Percentiles rank a stretch among this genome's conserved stretches.
Conservation (phyloP, 2,329 filamentous ascomycete genomes). For the Claviceps digitariae region DNA sequence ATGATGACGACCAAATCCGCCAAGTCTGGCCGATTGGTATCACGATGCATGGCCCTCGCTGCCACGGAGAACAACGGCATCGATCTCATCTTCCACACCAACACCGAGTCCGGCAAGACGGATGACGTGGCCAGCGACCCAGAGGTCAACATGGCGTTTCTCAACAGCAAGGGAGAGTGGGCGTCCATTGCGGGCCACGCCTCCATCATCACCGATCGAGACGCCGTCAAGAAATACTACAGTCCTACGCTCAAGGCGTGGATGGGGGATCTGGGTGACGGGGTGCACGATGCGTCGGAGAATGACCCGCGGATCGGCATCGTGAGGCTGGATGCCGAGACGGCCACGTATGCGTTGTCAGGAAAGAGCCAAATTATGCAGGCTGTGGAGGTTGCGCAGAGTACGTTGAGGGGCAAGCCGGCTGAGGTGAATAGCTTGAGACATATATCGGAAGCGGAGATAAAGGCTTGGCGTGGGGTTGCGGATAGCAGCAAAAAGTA, state of each 20-base stretch:
- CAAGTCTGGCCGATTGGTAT: slow-evolving; percentile 53
- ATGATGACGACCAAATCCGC: slow-evolving; percentile 74
- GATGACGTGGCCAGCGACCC: slow-evolving; percentile 61
- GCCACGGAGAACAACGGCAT: slow-evolving; percentile 67
- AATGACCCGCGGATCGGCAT: slow-evolving; percentile 72
- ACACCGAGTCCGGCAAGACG: slow-evolving; percentile 80
- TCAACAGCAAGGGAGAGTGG: slow-evolving; percentile 68
- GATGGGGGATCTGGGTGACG: slow-evolving; percentile 76
- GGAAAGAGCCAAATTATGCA: slow-evolving; percentile 50
- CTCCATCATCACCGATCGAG: slow-evolving; percentile 54
- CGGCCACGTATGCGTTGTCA: slow-evolving; percentile 57
- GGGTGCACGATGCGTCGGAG: slow-evolving; percentile 67
- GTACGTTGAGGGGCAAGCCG: slow-evolving; percentile 56
- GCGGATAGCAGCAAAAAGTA: neutral
- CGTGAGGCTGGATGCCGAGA: slow-evolving; percentile 61
- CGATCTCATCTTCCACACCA: slow-evolving; percentile 82
- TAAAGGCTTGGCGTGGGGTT: slow-evolving; percentile 39
- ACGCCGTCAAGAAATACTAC: slow-evolving; percentile 62
- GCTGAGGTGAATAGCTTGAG: slow-evolving; percentile 64
- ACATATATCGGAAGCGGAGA: slow-evolving; percentile 54
- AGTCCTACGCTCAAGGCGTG: slow-evolving; percentile 62
- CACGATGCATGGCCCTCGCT: slow-evolving; percentile 76
- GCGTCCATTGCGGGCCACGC: slow-evolving; percentile 70
- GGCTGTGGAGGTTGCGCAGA: slow-evolving; percentile 60
- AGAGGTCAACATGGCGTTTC: slow-evolving; percentile 70